Conservation (phyloP, 306 rosid genomes). For the Prunus armeniaca region DNA sequence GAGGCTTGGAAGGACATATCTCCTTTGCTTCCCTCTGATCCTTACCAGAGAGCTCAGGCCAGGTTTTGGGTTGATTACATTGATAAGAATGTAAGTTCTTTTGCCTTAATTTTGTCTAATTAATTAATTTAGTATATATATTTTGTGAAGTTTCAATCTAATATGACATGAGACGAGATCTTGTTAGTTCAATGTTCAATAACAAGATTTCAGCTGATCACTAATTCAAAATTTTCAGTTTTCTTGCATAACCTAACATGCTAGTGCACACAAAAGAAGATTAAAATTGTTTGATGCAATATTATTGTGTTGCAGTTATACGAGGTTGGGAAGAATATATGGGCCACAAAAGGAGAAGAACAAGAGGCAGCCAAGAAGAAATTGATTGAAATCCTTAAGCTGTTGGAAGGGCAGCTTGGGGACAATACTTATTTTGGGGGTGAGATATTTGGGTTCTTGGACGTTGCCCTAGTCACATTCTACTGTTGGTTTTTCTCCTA, state of each 20-base stretch:
- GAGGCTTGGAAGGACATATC: slow-evolving; percentile 31
- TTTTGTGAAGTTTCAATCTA: no score
- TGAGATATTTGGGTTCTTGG: slow-evolving; percentile 27
- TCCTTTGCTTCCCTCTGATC: slow-evolving; percentile 37
- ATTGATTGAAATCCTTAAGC: slow-evolving; percentile 7
- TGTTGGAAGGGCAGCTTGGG: slow-evolving; percentile 32
- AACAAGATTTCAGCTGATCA: no score
- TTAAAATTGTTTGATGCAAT: no score
- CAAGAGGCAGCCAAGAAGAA: slow-evolving; percentile 22
- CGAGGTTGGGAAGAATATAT: slow-evolving; percentile 26
- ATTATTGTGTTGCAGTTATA: slow-evolving; percentile 13
- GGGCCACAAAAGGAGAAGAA: slow-evolving; percentile 26
- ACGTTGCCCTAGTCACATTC: slow-evolving; percentile 29
- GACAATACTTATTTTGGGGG: slow-evolving; percentile 26
- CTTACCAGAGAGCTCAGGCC: slow-evolving; percentile 39
- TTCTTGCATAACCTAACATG: no score
- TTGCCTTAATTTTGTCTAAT: not conserved
- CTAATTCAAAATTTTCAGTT: no score
- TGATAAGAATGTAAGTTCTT: slow-evolving; percentile 30
- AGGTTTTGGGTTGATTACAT: slow-evolving; percentile 48
- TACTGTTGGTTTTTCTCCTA: slow-evolving; percentile 3
- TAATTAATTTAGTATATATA: not conserved
- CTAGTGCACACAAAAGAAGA: no score
- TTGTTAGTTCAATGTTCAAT: no score
- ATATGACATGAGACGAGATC: no score